Evolutionary conservation across 305 asterid genomes (phyloP), one percentile per base, ranked within the genome.

Genomic region (Stenogyne calaminthoides): DNA sequence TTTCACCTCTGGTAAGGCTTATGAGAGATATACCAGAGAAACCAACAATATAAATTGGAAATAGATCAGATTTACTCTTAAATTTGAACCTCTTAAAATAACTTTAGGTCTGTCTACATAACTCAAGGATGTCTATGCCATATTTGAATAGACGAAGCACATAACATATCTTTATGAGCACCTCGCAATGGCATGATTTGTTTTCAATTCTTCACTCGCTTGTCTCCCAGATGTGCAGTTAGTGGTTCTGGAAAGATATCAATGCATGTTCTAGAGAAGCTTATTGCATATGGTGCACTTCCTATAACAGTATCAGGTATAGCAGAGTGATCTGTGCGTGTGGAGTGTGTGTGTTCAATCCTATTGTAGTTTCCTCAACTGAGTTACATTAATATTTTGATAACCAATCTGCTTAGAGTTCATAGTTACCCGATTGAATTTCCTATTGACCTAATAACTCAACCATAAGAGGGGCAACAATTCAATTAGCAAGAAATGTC

Each of bases 181-280:
- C 73, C 69, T 65, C 73, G 25, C 56, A 55, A 49, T 67, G 42
- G 34, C 62, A 69, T 59, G 37, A 36, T 61, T 55, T 27, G 27
- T 61, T 72, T 60, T 37, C 70, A 58, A 34, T 74, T 78, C 27
- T 18, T 72, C 57, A 72, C 52, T 25, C 70, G 29, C 76, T 78
- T 69, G 76, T 72, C 64, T 71, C 69, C 74, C 91, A 92, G 99
- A 81, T 95, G 99, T 85, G 91, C 86, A 72, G 98, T 95, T 81
- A 95, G 97, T 79, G 99, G 99, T 71, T 92, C 93, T 76, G 99
- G 99, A 81, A 95, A 95, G 87, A 92, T 92, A 81, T 88, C 99
- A 3, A 88, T 95, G 97, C 96, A 95, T 80, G 99, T 95, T 72
- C 83, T 95, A 22, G 99, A 95, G 94, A 95, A 95, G 87, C 96